Conservation (phyloP, 768 basidiomycete species). For the Termitomyces sp. region DNA sequence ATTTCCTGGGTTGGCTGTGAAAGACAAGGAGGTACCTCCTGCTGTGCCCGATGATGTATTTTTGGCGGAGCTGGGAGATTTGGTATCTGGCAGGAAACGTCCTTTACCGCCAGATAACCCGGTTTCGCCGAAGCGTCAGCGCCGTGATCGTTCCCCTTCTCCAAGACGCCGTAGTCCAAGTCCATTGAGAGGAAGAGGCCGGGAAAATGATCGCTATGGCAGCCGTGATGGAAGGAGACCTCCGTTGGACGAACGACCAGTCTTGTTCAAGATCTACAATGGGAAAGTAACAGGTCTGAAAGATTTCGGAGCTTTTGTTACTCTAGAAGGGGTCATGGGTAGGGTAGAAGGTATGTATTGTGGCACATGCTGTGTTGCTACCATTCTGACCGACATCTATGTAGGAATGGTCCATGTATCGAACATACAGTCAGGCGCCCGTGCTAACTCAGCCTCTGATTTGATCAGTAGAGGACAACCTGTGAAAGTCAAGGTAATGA, state of each 20-base stretch:
- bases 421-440: slow-evolving; percentile 77
- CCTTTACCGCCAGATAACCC: slow-evolving; percentile 35
- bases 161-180: slow-evolving; percentile 50
- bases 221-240: slow-evolving; percentile 28
- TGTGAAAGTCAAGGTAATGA: slow-evolving; percentile 97
- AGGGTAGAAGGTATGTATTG: slow-evolving; percentile 75
- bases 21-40: slow-evolving; percentile 64
- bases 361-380: neutral
- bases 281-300: slow-evolving; percentile 82
- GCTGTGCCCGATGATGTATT: slow-evolving; percentile 70
- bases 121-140: slow-evolving; percentile 55
- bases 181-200: slow-evolving; percentile 51
- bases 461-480: slow-evolving; percentile 76
- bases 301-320: slow-evolving; percentile 95
- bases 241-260: slow-evolving; percentile 69
- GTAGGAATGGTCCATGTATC: slow-evolving; percentile 98
- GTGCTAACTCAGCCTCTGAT: slow-evolving; percentile 85
- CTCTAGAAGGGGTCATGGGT: slow-evolving; percentile 80
- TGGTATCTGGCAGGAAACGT: slow-evolving; percentile 73
- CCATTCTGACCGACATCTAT: slow-evolving; percentile 6
- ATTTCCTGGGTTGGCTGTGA: slow-evolving; percentile 85
- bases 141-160: slow-evolving; percentile 44
- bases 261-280: slow-evolving; percentile 92
- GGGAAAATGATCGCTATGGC: slow-evolving; percentile 29
- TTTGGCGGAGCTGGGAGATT: slow-evolving; percentile 83